Evolutionary conservation across 2,329 filamentous ascomycete genomes (phyloP).

Genomic region (Xenoacremonium recifei): DNA sequence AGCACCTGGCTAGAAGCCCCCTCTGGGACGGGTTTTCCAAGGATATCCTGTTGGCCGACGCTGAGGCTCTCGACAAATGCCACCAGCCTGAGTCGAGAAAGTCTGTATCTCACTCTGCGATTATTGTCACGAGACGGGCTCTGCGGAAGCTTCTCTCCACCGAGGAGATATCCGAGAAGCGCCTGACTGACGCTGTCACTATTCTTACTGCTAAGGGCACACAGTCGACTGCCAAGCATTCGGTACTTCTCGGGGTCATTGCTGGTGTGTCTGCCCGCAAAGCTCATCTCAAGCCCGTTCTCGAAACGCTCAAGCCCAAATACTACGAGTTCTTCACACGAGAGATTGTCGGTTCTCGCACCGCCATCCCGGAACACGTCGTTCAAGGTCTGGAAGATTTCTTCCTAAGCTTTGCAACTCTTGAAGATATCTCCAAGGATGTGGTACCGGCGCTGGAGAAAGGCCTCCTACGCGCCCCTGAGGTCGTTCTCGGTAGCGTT

Average conservation of each 20-base stretch:
- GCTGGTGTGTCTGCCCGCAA: constrained; percentile 82
- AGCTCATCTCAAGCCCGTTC: constrained; percentile 55
- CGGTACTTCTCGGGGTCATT: constrained; percentile 78
- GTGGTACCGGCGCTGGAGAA: constrained; percentile 84
- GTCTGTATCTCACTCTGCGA: constrained; percentile 68
- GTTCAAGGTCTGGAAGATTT: constrained; percentile 76
- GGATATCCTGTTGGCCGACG: constrained; percentile 67
- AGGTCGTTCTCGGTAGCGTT: constrained; percentile 80
- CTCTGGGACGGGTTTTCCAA: constrained; percentile 64
- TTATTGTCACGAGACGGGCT: constrained; percentile 76
- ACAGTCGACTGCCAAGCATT: constrained; percentile 66
- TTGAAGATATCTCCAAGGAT: constrained; percentile 73
- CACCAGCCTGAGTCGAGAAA: constrained; percentile 62
- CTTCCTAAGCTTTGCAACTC: constrained; percentile 70
- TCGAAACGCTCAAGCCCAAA: constrained; percentile 65
- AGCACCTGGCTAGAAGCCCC: constrained; percentile 61
- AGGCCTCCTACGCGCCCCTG: constrained; percentile 81
- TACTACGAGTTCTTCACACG: constrained; percentile 82
- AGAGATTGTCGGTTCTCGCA: constrained; percentile 80
- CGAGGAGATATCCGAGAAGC: constrained; percentile 54
- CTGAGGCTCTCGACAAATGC: constrained; percentile 76
- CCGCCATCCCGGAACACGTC: constrained; percentile 67
- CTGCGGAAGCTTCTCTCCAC: constrained; percentile 70
- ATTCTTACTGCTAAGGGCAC: constrained; percentile 67
- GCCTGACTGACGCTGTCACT: constrained; percentile 61